phyloP scores from a whole-genome alignment of 306 rosid genomes.

The Corylus heterophylla region DNA sequence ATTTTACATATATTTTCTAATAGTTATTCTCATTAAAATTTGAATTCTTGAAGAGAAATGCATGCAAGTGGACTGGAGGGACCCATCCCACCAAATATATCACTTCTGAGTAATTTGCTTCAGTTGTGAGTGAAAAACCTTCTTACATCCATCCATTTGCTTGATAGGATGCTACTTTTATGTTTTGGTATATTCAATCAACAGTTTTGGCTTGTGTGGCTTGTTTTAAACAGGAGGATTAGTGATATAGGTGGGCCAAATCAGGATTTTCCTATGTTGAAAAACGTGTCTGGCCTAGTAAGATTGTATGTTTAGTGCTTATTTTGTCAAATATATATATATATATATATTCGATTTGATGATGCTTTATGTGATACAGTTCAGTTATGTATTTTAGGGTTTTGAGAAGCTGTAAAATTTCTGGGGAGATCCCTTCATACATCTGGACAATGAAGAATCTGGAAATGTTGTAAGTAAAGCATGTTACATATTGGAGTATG shows the following conservation, averaged over 20 bases:
- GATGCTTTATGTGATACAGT: slow-evolving; percentile 35
- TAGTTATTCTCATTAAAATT: slow-evolving; percentile 14
- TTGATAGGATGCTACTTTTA: slow-evolving; percentile 8
- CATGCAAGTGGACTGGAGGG: slow-evolving; percentile 83
- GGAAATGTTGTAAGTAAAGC: slow-evolving; percentile 61
- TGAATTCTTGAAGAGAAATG: slow-evolving; percentile 60
- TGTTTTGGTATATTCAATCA: not conserved
- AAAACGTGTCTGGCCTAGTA: slow-evolving; percentile 36
- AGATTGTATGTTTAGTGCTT: slow-evolving; percentile 61
- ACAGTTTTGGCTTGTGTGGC: slow-evolving; percentile 12
- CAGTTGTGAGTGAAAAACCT: slow-evolving; percentile 57
- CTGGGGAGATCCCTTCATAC: slow-evolving; percentile 70
- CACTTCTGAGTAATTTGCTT: slow-evolving; percentile 49
- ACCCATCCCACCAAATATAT: slow-evolving; percentile 70
- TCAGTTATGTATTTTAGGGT: slow-evolving; percentile 47
- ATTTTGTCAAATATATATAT: not conserved
- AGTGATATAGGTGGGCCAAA: slow-evolving; percentile 68
- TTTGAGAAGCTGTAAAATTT: slow-evolving; percentile 78
- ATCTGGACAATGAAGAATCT: slow-evolving; percentile 52
- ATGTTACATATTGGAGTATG: slow-evolving; percentile 6
- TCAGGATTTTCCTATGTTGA: slow-evolving; percentile 66
- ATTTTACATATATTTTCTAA: not conserved
- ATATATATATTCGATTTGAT: slow-evolving; percentile 12
- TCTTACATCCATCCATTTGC: not conserved
- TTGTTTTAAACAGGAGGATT: slow-evolving; percentile 55